Percentiles rank a stretch among this genome's conserved stretches.
Evolutionary conservation across 768 basidiomycete species (phyloP).

Genomic region (Suillus fuscotomentosus): DNA sequence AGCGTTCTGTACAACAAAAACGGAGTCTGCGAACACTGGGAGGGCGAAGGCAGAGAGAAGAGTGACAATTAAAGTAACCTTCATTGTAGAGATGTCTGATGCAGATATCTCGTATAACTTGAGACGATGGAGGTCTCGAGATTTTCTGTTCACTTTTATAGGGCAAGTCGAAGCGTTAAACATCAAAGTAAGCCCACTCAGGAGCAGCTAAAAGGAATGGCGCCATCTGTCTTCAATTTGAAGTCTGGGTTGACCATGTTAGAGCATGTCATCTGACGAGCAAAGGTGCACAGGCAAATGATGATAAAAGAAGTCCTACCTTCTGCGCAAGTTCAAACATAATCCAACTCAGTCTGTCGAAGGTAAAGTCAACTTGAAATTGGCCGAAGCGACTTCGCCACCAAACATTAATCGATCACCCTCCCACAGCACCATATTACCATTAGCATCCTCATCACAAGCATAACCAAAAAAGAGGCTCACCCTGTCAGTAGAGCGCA

Average conservation of each 20-base stretch:
- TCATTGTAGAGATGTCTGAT: slow-evolving; percentile 1
- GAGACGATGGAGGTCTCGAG: background rate
- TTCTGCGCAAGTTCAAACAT: background rate
- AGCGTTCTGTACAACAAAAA: background rate
- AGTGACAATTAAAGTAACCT: background rate
- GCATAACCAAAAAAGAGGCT: background rate
- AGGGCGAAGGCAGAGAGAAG: slow-evolving; percentile 7
- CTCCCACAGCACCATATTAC: slow-evolving; percentile 5
- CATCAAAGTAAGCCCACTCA: background rate
- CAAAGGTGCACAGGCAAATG: background rate
- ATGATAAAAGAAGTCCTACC: background rate
- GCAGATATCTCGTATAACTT: background rate
- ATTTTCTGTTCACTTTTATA: background rate
- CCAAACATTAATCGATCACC: background rate
- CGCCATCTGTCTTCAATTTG: background rate
- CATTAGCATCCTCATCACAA: no score
- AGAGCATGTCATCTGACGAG: background rate
- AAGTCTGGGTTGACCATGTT: background rate
- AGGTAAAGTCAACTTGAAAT: slow-evolving; percentile 35
- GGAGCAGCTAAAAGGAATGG: background rate
- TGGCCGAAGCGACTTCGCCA: slow-evolving; percentile 34
- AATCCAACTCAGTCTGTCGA: slow-evolving; percentile 41
- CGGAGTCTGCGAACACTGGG: background rate
- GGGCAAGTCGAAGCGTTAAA: background rate
- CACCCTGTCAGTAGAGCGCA: slow-evolving; percentile 29